phyloP scores from a whole-genome alignment of 805 yeast genomes.

The Maudiozyma pseudohumilis region DNA sequence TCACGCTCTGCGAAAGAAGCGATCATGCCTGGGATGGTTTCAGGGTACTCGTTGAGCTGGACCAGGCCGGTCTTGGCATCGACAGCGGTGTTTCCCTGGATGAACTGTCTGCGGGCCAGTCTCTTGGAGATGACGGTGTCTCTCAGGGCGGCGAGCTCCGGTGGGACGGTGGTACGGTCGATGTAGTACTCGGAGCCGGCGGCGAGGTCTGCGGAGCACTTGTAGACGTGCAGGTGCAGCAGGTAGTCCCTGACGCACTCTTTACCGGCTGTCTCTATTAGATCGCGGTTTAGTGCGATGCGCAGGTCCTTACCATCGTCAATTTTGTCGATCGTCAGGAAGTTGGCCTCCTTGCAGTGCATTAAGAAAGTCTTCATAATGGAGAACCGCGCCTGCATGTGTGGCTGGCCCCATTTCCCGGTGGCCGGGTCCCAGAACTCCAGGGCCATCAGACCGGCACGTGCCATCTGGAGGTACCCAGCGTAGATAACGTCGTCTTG shows the following conservation, averaged over 20 bases:
- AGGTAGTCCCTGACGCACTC: slow-evolving; percentile 64
- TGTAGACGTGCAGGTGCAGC: slow-evolving; percentile 64
- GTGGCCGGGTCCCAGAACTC: slow-evolving; percentile 82
- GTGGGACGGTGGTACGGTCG: slow-evolving; percentile 58
- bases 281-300: slow-evolving; percentile 47
- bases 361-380: slow-evolving; percentile 66
- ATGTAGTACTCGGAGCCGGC: slow-evolving; percentile 55
- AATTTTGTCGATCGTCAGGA: slow-evolving; percentile 44
- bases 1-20: slow-evolving; percentile 63
- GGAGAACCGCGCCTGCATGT: slow-evolving; percentile 86
- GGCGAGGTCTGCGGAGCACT: slow-evolving; percentile 63
- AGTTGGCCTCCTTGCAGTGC: slow-evolving; percentile 42
- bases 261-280: slow-evolving; percentile 62
- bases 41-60: slow-evolving; percentile 62
- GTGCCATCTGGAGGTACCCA: slow-evolving; percentile 72
- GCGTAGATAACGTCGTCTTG: slow-evolving; percentile 56
- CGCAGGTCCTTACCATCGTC: slow-evolving; percentile 49
- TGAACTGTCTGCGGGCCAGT: slow-evolving; percentile 73
- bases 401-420: slow-evolving; percentile 88
- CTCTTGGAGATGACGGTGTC: slow-evolving; percentile 60
- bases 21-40: slow-evolving; percentile 66
- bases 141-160: slow-evolving; percentile 55
- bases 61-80: slow-evolving; percentile 12
- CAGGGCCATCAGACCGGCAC: slow-evolving; percentile 76
- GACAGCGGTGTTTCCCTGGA: slow-evolving; percentile 67